Percentiles rank a stretch among this genome's conserved stretches.
Conservation (phyloP, 2,329 filamentous ascomycete species). For the Microdochium trichocladiopsis region DNA sequence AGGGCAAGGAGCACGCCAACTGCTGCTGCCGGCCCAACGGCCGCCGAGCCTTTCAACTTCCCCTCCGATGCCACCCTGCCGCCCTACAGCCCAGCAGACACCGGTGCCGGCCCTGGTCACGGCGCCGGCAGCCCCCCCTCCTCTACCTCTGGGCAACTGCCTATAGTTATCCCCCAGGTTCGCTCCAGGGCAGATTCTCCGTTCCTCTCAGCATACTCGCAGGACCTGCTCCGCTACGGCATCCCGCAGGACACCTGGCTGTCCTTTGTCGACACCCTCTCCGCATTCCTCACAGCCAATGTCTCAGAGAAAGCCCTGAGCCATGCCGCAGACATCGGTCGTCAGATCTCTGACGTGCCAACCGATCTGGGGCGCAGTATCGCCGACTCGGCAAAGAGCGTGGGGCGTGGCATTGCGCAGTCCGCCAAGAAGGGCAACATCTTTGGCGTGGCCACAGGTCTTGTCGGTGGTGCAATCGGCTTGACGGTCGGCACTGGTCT, state of each 20-base stretch:
- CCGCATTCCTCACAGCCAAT: constrained; percentile 36
- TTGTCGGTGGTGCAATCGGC: constrained; percentile 27
- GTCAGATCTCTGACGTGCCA: constrained; percentile 25
- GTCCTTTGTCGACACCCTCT: constrained; percentile 27
- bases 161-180: constrained; percentile 33
- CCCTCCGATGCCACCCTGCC: constrained; percentile 22
- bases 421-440: constrained; percentile 31
- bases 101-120: not conserved
- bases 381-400: constrained; percentile 23
- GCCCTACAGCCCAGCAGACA: constrained; percentile 12
- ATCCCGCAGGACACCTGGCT: constrained; percentile 14
- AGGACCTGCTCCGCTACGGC: constrained; percentile 27
- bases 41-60: constrained; percentile 31
- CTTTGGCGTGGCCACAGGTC: constrained; percentile 26
- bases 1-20: not conserved
- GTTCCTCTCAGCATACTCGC: constrained; percentile 30
- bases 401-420: constrained; percentile 25
- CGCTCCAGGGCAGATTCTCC: constrained; percentile 23
- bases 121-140: not conserved
- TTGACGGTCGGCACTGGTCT: constrained; percentile 28
- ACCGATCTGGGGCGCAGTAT: constrained; percentile 27
- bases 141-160: constrained; percentile 9
- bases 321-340: constrained; percentile 33
- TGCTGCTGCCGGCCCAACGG: constrained; percentile 17
- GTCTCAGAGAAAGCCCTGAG: constrained; percentile 34